Evolutionary conservation across 495 filamentous ascomycete species (phyloP).

Genomic region (Aspergillus panamensis): DNA sequence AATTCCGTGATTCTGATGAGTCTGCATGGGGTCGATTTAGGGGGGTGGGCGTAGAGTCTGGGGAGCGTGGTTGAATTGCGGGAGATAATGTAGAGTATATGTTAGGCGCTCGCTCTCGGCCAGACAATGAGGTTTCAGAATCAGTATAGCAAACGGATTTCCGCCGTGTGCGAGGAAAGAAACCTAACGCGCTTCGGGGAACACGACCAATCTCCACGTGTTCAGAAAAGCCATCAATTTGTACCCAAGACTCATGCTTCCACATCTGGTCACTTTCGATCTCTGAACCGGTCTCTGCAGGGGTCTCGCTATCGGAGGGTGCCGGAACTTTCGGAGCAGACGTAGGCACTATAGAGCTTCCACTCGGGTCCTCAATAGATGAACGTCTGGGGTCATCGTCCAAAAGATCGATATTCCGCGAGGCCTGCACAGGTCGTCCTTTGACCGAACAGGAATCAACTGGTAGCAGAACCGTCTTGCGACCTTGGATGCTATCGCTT

Average conservation of each 20-base stretch:
- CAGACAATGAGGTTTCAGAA: slow-evolving; percentile 33
- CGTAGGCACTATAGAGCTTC: slow-evolving; percentile 43
- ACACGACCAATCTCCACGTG: slow-evolving; percentile 86
- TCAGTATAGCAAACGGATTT: slow-evolving; percentile 61
- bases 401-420: slow-evolving; percentile 35
- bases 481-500: slow-evolving; percentile 79
- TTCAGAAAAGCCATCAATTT: slow-evolving; percentile 62
- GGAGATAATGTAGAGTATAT: slow-evolving; percentile 33
- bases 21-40: slow-evolving; percentile 23
- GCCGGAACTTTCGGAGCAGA: slow-evolving; percentile 22
- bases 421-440: slow-evolving; percentile 50
- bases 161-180: slow-evolving; percentile 86
- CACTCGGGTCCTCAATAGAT: slow-evolving; percentile 35
- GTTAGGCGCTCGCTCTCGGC: slow-evolving; percentile 29
- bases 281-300: slow-evolving; percentile 25
- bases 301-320: slow-evolving; percentile 17
- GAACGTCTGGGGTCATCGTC: slow-evolving; percentile 23
- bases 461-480: slow-evolving; percentile 76
- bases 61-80: slow-evolving; percentile 28
- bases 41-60: slow-evolving; percentile 20
- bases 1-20: slow-evolving; percentile 18
- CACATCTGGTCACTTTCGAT: slow-evolving; percentile 56
- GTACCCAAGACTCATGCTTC: slow-evolving; percentile 85
- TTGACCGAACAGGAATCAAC: slow-evolving; percentile 87
- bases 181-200: slow-evolving; percentile 75